Evolutionary conservation across 306 rosid species (phyloP).

Genomic region (Pterocarpus macrocarpus): DNA sequence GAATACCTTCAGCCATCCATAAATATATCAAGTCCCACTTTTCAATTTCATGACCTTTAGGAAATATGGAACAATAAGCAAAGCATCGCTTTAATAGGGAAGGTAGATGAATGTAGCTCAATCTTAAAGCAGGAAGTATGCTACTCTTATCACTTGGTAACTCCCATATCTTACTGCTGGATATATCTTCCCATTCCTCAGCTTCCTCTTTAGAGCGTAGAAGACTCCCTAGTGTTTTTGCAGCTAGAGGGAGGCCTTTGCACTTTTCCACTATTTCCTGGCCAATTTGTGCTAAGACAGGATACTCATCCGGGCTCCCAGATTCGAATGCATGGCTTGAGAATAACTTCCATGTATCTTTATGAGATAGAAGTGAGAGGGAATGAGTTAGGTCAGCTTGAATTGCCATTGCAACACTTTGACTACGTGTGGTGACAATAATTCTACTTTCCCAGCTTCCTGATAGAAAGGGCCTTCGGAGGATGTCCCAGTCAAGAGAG

Average conservation of each 20-base stretch:
- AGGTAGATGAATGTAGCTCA: conserved; percentile 29
- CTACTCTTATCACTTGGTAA: neutral
- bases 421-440: neutral
- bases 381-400: neutral
- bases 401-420: neutral
- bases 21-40: conserved; percentile 18
- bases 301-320: too few relatives aligned
- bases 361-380: neutral
- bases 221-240: neutral
- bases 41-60: neutral
- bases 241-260: neutral
- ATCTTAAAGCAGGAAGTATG: conserved; percentile 12
- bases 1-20: conserved; percentile 57
- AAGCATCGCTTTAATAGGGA: conserved; percentile 8
- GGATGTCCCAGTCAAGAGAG: neutral
- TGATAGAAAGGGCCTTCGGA: neutral
- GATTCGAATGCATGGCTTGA: too few relatives aligned
- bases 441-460: neutral
- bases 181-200: neutral
- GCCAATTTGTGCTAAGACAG: neutral
- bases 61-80: neutral
- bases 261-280: neutral
- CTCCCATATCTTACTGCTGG: neutral
- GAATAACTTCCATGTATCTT: neutral
- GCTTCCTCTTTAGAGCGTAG: neutral